Evolutionary conservation across 148 eudicot species (phyloP).

Genomic region (Spergularia bocconei): DNA sequence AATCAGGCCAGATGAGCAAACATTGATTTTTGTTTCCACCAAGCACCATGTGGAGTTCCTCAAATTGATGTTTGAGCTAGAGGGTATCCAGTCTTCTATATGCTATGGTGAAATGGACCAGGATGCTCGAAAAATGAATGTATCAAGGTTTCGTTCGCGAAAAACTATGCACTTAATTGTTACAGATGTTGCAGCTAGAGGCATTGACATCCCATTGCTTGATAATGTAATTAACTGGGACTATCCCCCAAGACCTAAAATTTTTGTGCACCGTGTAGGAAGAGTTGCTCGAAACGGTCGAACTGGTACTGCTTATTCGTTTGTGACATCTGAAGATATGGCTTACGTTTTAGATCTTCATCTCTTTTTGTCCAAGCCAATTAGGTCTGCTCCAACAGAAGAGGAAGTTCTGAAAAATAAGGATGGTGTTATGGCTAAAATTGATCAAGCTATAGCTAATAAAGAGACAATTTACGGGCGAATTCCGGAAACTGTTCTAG

Average conservation of each 20-base stretch:
- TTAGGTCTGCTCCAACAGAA: conserved; percentile 88
- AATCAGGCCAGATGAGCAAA: conserved; percentile 62
- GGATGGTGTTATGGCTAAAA: conserved; percentile 49
- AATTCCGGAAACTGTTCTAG: conserved; percentile 79
- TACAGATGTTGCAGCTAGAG: conserved; percentile 95
- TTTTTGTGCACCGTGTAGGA: conserved; percentile 95
- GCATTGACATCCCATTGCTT: conserved; percentile 94
- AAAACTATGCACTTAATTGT: conserved; percentile 86
- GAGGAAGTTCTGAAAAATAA: conserved; percentile 69
- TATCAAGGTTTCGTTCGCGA: conserved; percentile 69
- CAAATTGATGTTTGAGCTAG: conserved; percentile 47
- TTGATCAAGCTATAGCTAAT: conserved; percentile 64
- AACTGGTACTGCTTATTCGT: conserved; percentile 86
- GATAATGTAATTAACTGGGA: conserved; percentile 95
- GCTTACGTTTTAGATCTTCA: conserved; percentile 86
- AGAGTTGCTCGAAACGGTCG: conserved; percentile 96
- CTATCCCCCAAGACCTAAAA: conserved; percentile 81
- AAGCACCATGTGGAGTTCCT: conserved; percentile 85
- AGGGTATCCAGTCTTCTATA: conserved; percentile 74
- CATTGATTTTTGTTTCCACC: conserved; percentile 82
- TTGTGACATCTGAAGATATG: conserved; percentile 79
- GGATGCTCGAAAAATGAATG: conserved; percentile 79
- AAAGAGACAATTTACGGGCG: conserved; percentile 89
- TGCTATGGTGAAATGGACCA: conserved; percentile 96
- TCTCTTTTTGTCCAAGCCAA: conserved; percentile 86